These are phyloP conservation scores for Luffa acutangula DNA, from an alignment of 306 rosid species.

Conservation along the genomic window DNA sequence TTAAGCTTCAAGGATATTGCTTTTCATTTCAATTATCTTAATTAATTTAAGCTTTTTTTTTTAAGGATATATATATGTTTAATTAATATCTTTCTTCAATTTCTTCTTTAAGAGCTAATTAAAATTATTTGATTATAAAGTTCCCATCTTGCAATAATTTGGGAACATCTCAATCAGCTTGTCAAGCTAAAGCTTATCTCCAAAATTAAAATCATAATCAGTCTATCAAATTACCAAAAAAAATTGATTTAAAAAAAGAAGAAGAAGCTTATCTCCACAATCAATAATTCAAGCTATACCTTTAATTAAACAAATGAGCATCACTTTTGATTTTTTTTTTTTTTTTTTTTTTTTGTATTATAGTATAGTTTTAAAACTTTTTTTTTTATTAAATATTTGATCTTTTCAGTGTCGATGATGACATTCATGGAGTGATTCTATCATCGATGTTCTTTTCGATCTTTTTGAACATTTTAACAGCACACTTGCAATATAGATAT, in stretches of 20 bases:
- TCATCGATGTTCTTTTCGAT: neutral
- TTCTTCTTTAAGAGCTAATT: neutral
- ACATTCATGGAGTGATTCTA: neutral
- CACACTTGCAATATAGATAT: neutral
- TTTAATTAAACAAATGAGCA: neutral
- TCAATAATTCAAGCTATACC: neutral
- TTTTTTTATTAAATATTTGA: neutral
- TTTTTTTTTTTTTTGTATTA: no score
- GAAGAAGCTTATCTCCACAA: neutral
- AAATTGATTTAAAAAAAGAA: neutral
- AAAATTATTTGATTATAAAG: neutral
- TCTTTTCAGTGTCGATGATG: neutral
- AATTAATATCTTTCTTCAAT: neutral
- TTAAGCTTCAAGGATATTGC: neutral
- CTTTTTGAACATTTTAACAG: neutral
- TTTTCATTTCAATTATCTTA: neutral
- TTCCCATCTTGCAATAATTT: neutral
- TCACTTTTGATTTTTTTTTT: neutral
- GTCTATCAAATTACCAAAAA: neutral
- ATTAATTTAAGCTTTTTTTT: neutral
- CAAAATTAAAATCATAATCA: slow-evolving; percentile 7
- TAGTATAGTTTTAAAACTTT: no score
- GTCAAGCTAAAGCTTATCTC: slow-evolving; percentile 6
- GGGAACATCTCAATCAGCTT: neutral
- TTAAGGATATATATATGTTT: neutral